Base-by-base conservation (phyloP, 108 stramenopile species). In the Skeletonema tropicum region DNA sequence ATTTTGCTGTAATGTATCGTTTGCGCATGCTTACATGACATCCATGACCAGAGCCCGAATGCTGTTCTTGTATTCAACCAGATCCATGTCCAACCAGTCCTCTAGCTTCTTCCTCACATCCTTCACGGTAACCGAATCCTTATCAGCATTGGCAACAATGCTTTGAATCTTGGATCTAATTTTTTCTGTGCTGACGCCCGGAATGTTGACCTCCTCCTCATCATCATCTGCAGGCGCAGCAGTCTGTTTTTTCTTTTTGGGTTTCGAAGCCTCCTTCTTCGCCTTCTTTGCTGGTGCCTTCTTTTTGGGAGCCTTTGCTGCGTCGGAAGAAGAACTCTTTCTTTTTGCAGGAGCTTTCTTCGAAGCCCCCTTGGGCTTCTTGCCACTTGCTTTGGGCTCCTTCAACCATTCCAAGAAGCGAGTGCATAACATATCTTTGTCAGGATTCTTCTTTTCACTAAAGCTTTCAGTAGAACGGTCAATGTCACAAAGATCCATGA, bases 1-100 rank as follows among this genome's bases (percentile, higher is more conserved):
- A 45, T 45, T 45, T 12, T 45, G 15, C n/a, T 45, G 42, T 45
- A 45, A n/a, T 45, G 15, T 45, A 45, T 45, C 42, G 5, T 45
- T 5, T 45, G n/a, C 42, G 42, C 42, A 15, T 45, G 14, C 15
- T 66, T 71, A 82, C 74, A 82, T 75, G n/a, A 41, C 80, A 11
- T 82, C 64, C 80, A 82, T 82, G 48, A 82, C 80, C n/a, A 82
- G 61, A 8, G 74, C 9, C 57, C 80, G 74, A 39, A 82, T 62
- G 62, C 64, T 74, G 66, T 82, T 70, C 29, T 75, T 82, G 70
- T 82, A 49, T 13, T 71, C 33, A 0, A 55, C 14, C n/a, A 82
- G 74, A 60, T 82, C 80, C 26, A 70, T 71, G 45, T 82, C 80
- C 6, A 82, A 64, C 80, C 80, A 82, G 6, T 82, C 70, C 48